phyloP scores from a whole-genome alignment of 73 alveolate genomes.

The Paramecium pentaurelia region DNA sequence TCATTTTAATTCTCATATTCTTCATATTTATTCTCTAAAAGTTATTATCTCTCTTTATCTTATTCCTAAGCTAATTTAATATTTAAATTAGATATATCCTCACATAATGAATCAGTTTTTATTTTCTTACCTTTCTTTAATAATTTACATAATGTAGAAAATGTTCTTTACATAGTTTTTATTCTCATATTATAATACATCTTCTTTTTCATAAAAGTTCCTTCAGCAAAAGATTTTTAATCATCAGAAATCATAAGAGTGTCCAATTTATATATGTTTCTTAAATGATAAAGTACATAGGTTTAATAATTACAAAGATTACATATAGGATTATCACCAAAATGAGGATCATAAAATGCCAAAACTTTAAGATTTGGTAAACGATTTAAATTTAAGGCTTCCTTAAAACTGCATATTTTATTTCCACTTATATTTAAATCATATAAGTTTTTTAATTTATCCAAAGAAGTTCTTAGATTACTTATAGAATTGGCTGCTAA shows the following conservation, averaged over 20 bases:
- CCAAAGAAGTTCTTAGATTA: slow-evolving; percentile 63
- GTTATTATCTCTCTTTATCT: slow-evolving; percentile 38
- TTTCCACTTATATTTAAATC: slow-evolving; percentile 71
- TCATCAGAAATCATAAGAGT: slow-evolving; percentile 74
- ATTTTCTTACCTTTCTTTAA: slow-evolving; percentile 66
- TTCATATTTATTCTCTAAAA: slow-evolving; percentile 41
- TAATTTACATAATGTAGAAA: slow-evolving; percentile 63
- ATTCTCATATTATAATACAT: slow-evolving; percentile 88
- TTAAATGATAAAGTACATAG: slow-evolving; percentile 73
- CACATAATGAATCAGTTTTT: slow-evolving; percentile 53
- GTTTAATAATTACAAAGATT: slow-evolving; percentile 80
- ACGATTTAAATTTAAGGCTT: slow-evolving; percentile 69
- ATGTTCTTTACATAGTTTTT: slow-evolving; percentile 75
- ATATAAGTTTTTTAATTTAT: slow-evolving; percentile 60
- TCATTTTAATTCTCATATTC: slow-evolving; percentile 36
- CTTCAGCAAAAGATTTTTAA: slow-evolving; percentile 78
- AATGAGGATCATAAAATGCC: slow-evolving; percentile 80
- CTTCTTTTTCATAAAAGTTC: slow-evolving; percentile 83
- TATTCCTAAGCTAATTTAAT: slow-evolving; percentile 11
- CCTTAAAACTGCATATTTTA: slow-evolving; percentile 73
- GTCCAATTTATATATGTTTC: slow-evolving; percentile 62
- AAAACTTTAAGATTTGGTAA: slow-evolving; percentile 65
- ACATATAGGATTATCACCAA: slow-evolving; percentile 86
- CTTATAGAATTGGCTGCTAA: slow-evolving; percentile 70
- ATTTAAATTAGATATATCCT: slow-evolving; percentile 45